Percentiles rank a stretch among this genome's conserved stretches.
phyloP scores from a whole-genome alignment of 164 flowering plant species.

The Protea cynaroides region DNA sequence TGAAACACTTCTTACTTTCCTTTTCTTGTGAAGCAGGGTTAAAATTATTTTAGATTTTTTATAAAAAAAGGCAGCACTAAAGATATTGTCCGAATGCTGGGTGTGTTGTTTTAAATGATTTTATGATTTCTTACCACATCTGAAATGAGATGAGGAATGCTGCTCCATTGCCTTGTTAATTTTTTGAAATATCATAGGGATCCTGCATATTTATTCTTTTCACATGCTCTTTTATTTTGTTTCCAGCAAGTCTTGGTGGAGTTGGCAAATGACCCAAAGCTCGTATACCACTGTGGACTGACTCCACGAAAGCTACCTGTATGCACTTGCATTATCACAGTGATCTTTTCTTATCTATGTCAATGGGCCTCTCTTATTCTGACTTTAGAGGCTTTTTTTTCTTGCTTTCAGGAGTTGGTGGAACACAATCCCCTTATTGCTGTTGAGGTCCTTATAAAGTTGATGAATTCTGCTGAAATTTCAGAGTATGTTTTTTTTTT shows the following conservation, averaged over 20 bases:
- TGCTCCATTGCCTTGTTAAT: too few relatives aligned
- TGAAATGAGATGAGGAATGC: neutral
- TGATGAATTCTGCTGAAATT: slow-evolving; percentile 86
- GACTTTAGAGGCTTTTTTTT: slow-evolving; percentile 7
- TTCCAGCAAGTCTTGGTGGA: slow-evolving; percentile 72
- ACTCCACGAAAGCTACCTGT: slow-evolving; percentile 93
- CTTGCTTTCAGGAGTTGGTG: slow-evolving; percentile 72
- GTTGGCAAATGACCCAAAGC: slow-evolving; percentile 84
- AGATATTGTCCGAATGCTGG: neutral
- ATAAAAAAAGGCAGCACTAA: too few relatives aligned
- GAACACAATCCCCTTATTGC: slow-evolving; percentile 95
- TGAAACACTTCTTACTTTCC: neutral
- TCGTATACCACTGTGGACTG: slow-evolving; percentile 96
- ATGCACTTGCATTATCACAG: slow-evolving; percentile 14
- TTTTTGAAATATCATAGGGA: neutral
- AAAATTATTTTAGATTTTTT: too few relatives aligned
- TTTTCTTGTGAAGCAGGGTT: neutral
- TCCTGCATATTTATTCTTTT: neutral
- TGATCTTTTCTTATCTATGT: neutral
- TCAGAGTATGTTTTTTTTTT: slow-evolving; percentile 49
- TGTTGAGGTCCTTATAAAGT: slow-evolving; percentile 85
- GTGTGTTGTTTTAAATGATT: neutral
- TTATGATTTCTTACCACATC: neutral
- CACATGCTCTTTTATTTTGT: neutral
- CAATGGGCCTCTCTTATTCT: neutral